Evolutionary conservation across 768 basidiomycete species (phyloP), one percentile per base, ranked within the genome.

Genomic region (Suillus variegatus): DNA sequence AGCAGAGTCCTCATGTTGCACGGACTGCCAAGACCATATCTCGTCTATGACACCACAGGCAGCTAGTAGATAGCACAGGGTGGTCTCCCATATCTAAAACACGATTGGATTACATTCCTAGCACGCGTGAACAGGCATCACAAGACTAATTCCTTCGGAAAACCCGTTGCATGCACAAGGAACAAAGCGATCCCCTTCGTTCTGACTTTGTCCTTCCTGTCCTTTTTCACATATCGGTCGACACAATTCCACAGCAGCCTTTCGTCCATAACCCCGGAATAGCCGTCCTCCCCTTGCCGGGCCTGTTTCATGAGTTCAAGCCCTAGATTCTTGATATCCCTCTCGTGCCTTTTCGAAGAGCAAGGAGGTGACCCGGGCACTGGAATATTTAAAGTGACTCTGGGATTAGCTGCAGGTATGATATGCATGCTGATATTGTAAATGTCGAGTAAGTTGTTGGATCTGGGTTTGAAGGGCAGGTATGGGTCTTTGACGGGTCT

Each of bases 81-180:
- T 82, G 0, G 91, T 87, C 72, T 96, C 93, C 88, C 91, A 97
- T 10, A 85, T 90, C 93, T 96, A 69, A 51, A 12, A 25, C 28
- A 55, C 18, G 9, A 12, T 28, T 10, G 65, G 60, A 38, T 36
- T 43, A 66, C 57, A 32, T 36, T 43, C 61, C 43, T 13, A 10
- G 38, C 14, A 4, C 38, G 22, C 38, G 8, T 28, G 7, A 16
- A 28, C 8, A 28, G 28, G 8, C 1, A 22, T 32, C 40, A 20
- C 16, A 14, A 44, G 41, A 67, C 84, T 38, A 88, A 92, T 86
- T 96, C 94, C 75, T 95, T 96, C 57, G 86, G 86, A 69, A 95
- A 90, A 2, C 95, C 94, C 75, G 92, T 95, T 3, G 93, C 93
- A 72, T 96, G 95, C 4, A 86, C 86, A 60, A 92, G 81, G 67